Evolutionary conservation across 495 filamentous ascomycete genomes (phyloP), one percentile per base, ranked within the genome.

Genomic region (Lasiosphaeria ovina): DNA sequence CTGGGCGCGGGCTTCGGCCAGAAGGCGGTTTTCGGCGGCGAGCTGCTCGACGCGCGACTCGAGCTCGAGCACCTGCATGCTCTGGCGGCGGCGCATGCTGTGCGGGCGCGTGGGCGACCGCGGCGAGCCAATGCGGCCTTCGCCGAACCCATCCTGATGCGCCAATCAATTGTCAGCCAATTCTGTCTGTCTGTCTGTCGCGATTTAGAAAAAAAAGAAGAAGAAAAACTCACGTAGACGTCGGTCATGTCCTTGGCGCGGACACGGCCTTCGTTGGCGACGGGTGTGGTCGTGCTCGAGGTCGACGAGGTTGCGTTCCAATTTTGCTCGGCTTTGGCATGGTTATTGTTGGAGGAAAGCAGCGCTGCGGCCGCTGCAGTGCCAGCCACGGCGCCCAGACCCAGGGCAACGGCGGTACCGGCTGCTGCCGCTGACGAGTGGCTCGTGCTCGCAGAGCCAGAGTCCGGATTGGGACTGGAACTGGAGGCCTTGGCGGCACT

Each of bases 41-140:
- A 96, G 77, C 70, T 91, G 88, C 62, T 95, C 91, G 63, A 96
- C 81, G 67, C 81, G 83, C 36, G 80, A 69, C 67, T 84, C 82
- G 68, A 98, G 84, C 58, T 98, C 92, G 50, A 95, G 81, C 54
- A 98, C 86, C 76, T 97, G 94, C 88, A 97, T 90, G 80, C 92
- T 97, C 74, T 94, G 94, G 62, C 92, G 89, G 69, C 91, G 91
- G 61, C 93, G 92, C 80, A 96, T 88, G 81, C 91, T 97, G 73
- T 93, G 92, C 71, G 93, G 93, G 73, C 95, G 89, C 65, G 92
- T 96, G 54, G 94, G 94, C 66, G 95, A 98, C 71, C 87, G 87
- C 66, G 93, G 92, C 69, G 91, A 95, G 68, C 81, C 80, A 65
- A 87, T 90, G 69, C 85, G 91, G 75, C 89, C 91, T 74, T 96